Base-by-base conservation (phyloP, 2,329 filamentous ascomycete species). In the Penicillium sclerotigenum region DNA sequence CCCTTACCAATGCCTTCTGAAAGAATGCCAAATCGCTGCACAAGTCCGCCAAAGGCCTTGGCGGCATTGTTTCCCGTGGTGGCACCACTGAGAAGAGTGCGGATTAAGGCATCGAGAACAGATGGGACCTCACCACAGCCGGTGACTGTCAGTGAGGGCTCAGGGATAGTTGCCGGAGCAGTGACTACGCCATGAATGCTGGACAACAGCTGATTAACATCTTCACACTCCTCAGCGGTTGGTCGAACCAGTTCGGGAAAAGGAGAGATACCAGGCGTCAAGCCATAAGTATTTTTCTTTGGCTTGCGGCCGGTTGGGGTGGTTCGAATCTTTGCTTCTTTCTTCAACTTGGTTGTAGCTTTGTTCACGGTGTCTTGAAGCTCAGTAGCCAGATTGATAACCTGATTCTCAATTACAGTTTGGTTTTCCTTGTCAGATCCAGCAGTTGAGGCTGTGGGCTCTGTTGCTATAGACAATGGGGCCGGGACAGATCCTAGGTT, bases 71-170 rank as follows among this genome's bases (percentile, higher is more conserved):
- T 77, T 46, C 78, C 78, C 0, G 80, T 82, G 0, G 85, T 87
- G 36, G 83, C 83, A 24, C 84, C 84, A 52, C 82, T 85, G 9
- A 87, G 78, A 2, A 83, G 75, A 0, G 85, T 87, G 8, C 84
- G 80, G 54, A 87, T 81, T 5, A 87, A 73, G 0, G 85, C 84
- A 66, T 87, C 85, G 2, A 87, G 77, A 0, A 87, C 83, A 2
- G 82, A 85, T 0, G 84, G 85, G 1, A 86, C 84, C 68, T 87
- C 84, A 33, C 85, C 85, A 60, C 85, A 87, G 18, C 90, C 90
- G 13, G 90, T 85, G 4, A 89, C 80, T 8, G 84, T 84, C 6
- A 89, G 77, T 5, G 88, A 90, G 0, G 89, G 88, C 5, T 82
- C 77, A 1, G 88, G 87, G 9, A 92, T 84, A 1, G 79, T 81